Base-by-base conservation (phyloP, 306 rosid species). In the Lathyrus aphaca region DNA sequence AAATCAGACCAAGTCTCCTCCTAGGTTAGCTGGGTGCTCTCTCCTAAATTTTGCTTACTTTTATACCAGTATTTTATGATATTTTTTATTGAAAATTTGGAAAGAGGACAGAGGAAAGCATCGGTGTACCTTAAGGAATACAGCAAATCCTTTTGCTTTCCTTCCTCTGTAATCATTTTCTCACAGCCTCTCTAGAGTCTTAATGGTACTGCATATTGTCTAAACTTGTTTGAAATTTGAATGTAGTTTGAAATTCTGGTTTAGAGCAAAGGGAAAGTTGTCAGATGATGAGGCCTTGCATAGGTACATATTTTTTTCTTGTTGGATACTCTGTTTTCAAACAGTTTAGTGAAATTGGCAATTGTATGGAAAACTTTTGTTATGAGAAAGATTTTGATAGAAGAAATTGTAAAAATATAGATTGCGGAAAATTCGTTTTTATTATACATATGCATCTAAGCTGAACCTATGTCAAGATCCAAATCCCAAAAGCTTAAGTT, bases 211-310 rank as follows among this genome's bases (percentile, higher is more conserved):
- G 18, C 29, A 62, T 74, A 54, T 77, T 46, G 45, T 40, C 53
- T 43, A 17, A 55, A 53, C 65, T 14, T 70, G 8, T 73, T 63
- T 53, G 37, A 71, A 73, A 68, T 73, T 65, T 84, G 45, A 77
- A 2, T 80, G 83, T 91, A 94, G 98, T 40, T 77, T 90, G 87
- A 84, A 80, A 77, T 94, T 79, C 74, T 94, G 98, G 98, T 88
- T 94, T 83, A 88, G 87, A 84, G 95, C 98, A 40, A 90, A 62
- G 66, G 98, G 96, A 71, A 85, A 81, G 66, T 88, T 94, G 72
- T 87, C 98, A 55, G 97, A 90, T 83, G 98, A 94, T 83, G 96
- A 84, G 76, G 97, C 98, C 60, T 76, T 94, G 92, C 98, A 94
- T 73, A 86, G 97, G 98, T 94, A 68, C 25, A 60, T 64, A 72